Evolutionary conservation across 768 basidiomycete species (phyloP).

Genomic region (Lentinula lateritia): DNA sequence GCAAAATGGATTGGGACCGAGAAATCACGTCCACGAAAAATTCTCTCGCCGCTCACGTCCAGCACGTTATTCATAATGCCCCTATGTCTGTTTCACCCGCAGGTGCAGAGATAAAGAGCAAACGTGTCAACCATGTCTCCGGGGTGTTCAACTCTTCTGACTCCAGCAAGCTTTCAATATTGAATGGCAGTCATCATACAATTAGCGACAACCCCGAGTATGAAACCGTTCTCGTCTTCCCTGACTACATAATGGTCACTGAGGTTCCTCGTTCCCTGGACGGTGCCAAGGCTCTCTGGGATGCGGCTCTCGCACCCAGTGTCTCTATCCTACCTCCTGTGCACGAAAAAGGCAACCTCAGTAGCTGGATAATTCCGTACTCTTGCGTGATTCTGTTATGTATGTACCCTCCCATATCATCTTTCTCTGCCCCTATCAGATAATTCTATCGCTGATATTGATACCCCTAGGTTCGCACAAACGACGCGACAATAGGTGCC

Average conservation of each 20-base stretch:
- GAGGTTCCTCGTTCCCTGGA: slow-evolving; percentile 58
- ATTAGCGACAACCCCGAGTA: slow-evolving; percentile 56
- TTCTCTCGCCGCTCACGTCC: slow-evolving; percentile 63
- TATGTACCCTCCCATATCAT: slow-evolving; percentile 30
- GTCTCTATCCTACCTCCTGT: slow-evolving; percentile 42
- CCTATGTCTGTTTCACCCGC: slow-evolving; percentile 20
- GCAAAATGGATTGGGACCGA: slow-evolving; percentile 82
- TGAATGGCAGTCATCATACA: slow-evolving; percentile 80
- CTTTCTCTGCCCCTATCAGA: slow-evolving; percentile 8
- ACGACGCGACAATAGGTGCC: slow-evolving; percentile 87
- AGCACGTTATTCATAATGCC: slow-evolving; percentile 20
- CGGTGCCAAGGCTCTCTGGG: slow-evolving; percentile 71
- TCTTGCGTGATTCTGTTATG: slow-evolving; percentile 87
- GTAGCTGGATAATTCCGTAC: slow-evolving; percentile 83
- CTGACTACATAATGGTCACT: slow-evolving; percentile 83
- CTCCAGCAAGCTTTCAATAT: slow-evolving; percentile 55
- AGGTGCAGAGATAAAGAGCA: slow-evolving; percentile 15
- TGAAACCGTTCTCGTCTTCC: slow-evolving; percentile 85
- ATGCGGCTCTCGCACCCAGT: slow-evolving; percentile 53
- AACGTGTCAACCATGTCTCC: slow-evolving; percentile 22
- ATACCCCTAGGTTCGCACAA: slow-evolving; percentile 78
- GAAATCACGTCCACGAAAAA: slow-evolving; percentile 69
- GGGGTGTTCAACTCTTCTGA: slow-evolving; percentile 59
- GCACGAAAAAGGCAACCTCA: slow-evolving; percentile 41
- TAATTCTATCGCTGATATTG: slow-evolving; percentile 12